Percentiles rank a stretch among this genome's conserved stretches.
Conservation (phyloP, 345 rosid species). For the Stellera chamaejasme region DNA sequence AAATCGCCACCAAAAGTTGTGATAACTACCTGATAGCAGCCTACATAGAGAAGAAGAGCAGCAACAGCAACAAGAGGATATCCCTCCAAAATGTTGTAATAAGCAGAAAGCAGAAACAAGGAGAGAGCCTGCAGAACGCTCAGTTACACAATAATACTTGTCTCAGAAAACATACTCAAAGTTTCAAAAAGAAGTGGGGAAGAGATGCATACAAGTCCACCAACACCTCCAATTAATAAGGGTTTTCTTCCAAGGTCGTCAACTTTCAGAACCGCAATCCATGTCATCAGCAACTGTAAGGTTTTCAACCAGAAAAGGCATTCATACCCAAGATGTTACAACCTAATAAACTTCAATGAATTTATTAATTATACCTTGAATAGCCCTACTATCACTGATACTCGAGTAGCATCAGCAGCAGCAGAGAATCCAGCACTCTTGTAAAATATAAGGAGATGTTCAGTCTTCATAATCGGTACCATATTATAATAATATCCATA, state of each 20-base stretch:
- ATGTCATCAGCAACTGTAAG: constrained; percentile 73
- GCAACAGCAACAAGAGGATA: constrained; percentile 69
- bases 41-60: constrained; percentile 84
- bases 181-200: constrained; percentile 6
- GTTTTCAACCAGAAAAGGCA: constrained; percentile 7
- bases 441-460: constrained; percentile 13
- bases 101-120: constrained; percentile 73
- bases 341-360: neutral
- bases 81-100: constrained; percentile 65
- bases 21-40: constrained; percentile 79
- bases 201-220: constrained; percentile 60
- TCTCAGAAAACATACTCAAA: neutral
- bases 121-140: constrained; percentile 55
- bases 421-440: constrained; percentile 98
- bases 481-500: constrained; percentile 1
- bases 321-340: neutral
- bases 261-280: constrained; percentile 74
- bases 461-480: constrained; percentile 1
- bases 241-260: constrained; percentile 97
- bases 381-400: constrained; percentile 78
- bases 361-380: constrained; percentile 52
- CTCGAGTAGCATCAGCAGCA: constrained; percentile 93
- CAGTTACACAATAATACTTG: neutral
- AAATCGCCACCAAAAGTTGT: constrained; percentile 4
- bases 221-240: constrained; percentile 80